Conservation (phyloP, 352 stramenopile genomes). For the Phytophthora uliginosa region DNA sequence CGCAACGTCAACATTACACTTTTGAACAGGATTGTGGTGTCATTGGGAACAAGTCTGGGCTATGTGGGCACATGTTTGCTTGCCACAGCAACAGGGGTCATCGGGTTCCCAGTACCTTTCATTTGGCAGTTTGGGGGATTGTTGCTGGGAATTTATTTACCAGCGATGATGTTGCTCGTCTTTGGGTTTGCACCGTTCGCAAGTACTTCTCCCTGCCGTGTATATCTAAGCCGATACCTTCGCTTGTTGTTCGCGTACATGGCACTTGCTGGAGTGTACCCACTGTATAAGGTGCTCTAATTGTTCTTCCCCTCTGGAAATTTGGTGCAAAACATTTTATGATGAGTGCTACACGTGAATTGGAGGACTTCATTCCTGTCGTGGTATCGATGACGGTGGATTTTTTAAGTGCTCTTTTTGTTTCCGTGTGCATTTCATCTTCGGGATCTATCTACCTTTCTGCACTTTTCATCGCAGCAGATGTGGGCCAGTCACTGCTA, state of each 20-base stretch:
- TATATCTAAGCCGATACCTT: constrained; percentile 1
- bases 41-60: constrained; percentile 3
- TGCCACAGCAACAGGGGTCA: neutral
- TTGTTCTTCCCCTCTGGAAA: constrained; percentile 18
- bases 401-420: constrained; percentile 35
- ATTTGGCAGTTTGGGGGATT: constrained; percentile 22
- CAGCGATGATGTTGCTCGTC: constrained; percentile 6
- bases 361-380: constrained; percentile 27
- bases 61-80: constrained; percentile 11
- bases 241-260: constrained; percentile 5
- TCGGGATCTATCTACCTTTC: constrained; percentile 15
- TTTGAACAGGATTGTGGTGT: constrained; percentile 13
- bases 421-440: constrained; percentile 34
- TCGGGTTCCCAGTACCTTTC: constrained; percentile 22
- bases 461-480: constrained; percentile 11
- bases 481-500: constrained; percentile 10
- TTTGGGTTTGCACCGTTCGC: constrained; percentile 12
- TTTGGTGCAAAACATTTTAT: constrained; percentile 32
- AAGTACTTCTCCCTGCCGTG: neutral
- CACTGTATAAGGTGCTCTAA: constrained; percentile 18
- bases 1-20: constrained; percentile 11
- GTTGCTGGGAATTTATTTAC: constrained; percentile 12
- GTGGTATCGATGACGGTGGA: constrained; percentile 27
- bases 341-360: constrained; percentile 3
- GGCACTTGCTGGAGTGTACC: constrained; percentile 12